Conservation (phyloP, 1,139 yeast genomes). For the Magnusiomyces ingens region DNA sequence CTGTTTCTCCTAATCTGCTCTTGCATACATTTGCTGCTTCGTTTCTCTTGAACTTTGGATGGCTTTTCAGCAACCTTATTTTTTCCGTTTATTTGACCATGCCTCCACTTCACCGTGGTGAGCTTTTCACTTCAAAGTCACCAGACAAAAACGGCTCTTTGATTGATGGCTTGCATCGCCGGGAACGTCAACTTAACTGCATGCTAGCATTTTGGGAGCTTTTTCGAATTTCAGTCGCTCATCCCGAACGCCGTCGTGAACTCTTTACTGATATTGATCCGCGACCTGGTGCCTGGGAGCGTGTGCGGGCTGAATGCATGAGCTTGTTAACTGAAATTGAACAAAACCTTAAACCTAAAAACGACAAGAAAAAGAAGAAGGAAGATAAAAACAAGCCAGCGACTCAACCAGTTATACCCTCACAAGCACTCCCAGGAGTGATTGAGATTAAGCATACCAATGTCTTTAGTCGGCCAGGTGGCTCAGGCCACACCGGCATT, state of each 20-base stretch:
- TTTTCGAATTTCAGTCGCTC: constrained; percentile 27
- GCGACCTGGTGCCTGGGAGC: constrained; percentile 15
- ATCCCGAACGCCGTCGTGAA: constrained; percentile 29
- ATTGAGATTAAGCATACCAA: constrained; percentile 16
- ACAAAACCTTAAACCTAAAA: constrained; percentile 6
- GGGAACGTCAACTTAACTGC: constrained; percentile 45
- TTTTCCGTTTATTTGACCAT: constrained; percentile 70
- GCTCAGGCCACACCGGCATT: constrained; percentile 13
- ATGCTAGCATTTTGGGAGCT: constrained; percentile 37
- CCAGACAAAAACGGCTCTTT: constrained; percentile 59
- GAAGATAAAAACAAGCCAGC: constrained; percentile 7
- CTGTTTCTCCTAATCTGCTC: constrained; percentile 37
- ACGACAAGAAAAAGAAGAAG: constrained; percentile 4
- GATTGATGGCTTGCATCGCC: constrained; percentile 58
- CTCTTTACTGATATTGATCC: constrained; percentile 34
- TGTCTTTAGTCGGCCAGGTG: constrained; percentile 10
- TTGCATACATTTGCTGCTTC: constrained; percentile 37
- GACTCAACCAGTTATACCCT: not conserved
- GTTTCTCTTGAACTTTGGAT: constrained; percentile 39
- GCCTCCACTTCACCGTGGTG: constrained; percentile 75
- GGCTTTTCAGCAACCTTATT: constrained; percentile 59
- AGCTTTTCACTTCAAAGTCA: constrained; percentile 60
- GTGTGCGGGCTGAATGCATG: constrained; percentile 14
- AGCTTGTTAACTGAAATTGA: constrained; percentile 13
- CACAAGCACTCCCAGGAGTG: constrained; percentile 2